Base-by-base conservation (phyloP, 306 rosid genomes). In the Vigna reflexopilosa region DNA sequence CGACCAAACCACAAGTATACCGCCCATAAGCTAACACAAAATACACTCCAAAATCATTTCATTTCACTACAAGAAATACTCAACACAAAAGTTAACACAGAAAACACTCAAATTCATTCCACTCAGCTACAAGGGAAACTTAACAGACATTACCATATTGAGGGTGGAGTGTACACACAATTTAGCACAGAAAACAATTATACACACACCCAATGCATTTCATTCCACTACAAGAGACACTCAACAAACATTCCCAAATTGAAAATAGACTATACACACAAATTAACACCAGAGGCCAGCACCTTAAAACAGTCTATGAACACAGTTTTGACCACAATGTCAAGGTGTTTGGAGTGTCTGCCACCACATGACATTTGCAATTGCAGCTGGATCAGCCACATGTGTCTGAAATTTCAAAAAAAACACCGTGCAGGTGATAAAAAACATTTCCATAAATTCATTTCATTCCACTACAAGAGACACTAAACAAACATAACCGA, bases 1-100 rank as follows among this genome's bases (percentile, higher is more conserved):
- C 56, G 56, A 62, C 42, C 73, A 42, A 62, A 44, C 69, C 49
- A 74, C 36, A 13, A 52, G 82, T 47, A 40, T 56, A 52, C 56
- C 9, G 64, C 26, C 14, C 65, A 59, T 17, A 59, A 28, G 30
- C 30, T 15, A 28, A 28, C 19, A 14, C 12, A 2, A 30, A 61
- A 30, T 7, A 61, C 44, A 28, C 11, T 61, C 20, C 20, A 61
- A 59, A 59, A 13, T 11, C 50, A 11, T 44, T 44, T 17, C 20
- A 22, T 22, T 56, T 28, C 16, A 56, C 63, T 57, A 12, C 34
- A 57, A 58, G 8, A 22, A 2, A 24, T 3, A 24, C 36, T 24
- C 64, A 57, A 57, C 65, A 61, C 44, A 61, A 11, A 32, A 34
- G 17, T 62, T 62, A 62, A 32, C 45, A 7, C 24, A 12, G 0